Evolutionary conservation across 306 rosid species (phyloP).

Genomic region (Abrus pulchellus): DNA sequence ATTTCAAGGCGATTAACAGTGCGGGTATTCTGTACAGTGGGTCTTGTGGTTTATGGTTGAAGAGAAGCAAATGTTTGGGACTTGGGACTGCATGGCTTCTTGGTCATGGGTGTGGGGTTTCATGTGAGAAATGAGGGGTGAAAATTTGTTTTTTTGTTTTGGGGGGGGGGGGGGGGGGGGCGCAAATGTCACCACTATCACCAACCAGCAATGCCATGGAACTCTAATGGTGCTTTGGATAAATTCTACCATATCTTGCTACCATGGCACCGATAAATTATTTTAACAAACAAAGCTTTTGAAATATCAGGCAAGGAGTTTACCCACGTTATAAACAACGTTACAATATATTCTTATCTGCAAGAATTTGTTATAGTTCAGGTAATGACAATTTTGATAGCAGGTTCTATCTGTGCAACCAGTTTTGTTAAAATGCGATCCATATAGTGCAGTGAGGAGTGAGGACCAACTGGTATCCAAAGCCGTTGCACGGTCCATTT

Average conservation of each 20-base stretch:
- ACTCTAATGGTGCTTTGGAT: not conserved
- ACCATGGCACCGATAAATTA: not conserved
- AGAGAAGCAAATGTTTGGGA: not conserved
- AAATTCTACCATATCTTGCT: not conserved
- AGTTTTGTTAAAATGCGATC: conserved; percentile 19
- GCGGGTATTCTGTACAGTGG: not conserved
- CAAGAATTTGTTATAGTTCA: conserved; percentile 1
- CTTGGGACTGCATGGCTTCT: not conserved
- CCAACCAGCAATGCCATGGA: conserved; percentile 8
- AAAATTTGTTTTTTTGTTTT: no score
- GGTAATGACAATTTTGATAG: conserved; percentile 38
- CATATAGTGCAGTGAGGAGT: conserved; percentile 8
- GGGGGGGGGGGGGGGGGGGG: no score
- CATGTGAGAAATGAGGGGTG: no score
- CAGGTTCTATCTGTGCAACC: conserved; percentile 11
- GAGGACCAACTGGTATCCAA: conserved; percentile 18
- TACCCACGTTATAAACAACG: conserved; percentile 11
- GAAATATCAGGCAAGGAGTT: conserved; percentile 12
- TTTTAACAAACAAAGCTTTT: not conserved
- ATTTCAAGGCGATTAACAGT: not conserved
- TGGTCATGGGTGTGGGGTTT: not conserved
- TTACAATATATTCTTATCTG: conserved; percentile 19
- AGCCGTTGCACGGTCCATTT: not conserved
- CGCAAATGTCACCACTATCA: not conserved
- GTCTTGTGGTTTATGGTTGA: not conserved